Evolutionary conservation across 495 filamentous ascomycete species (phyloP), one percentile per base, ranked within the genome.

Genomic region (Hypoxylon crocopeplum): DNA sequence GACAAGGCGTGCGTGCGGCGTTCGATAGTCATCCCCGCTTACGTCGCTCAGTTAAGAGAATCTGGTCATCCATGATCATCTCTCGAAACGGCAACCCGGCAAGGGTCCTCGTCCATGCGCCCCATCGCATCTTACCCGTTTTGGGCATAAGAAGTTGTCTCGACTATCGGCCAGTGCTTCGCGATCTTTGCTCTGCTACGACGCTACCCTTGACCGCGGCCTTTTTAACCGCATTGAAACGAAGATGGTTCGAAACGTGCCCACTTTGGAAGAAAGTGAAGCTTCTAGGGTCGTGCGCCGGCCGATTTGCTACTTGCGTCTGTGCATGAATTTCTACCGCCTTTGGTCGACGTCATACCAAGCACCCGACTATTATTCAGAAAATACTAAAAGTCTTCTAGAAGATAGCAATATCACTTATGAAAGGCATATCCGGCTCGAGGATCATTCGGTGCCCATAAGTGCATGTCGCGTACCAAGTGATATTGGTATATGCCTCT

Each of bases 1-100:
- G 34, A 38, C 47, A 21, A 21, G 24, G 32, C 38, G 17, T 15
- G 39, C 47, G 12, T 51, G 45, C 22, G 33, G 21, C 34, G 33
- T 48, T 19, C 39, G n/a, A 48, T 27, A 34, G 24, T 21, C 30
- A 51, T 51, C 61, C 61, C 61, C 61, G 61, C 61, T 59, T 64
- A 64, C 37, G 45, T 12, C 16, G 19, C 27, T 56, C 49, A 54
- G 19, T 59, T 59, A 59, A 64, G 61, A 50, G 39, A 56, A 47
- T 41, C 50, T 39, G 48, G 54, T 5, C 21, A 15, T 20, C 16
- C 8, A 4, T 8, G 3, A 3, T 27, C 24, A 27, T 27, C 24
- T 39, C 36, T 58, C 19, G 30, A 53, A 64, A 45, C 42, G 41
- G 48, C 36, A 58, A 49, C 15, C 5, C 5, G 29, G 12, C 47